phyloP scores from a whole-genome alignment of 495 filamentous ascomycete species.

The Rhizodiscina lignyota region DNA sequence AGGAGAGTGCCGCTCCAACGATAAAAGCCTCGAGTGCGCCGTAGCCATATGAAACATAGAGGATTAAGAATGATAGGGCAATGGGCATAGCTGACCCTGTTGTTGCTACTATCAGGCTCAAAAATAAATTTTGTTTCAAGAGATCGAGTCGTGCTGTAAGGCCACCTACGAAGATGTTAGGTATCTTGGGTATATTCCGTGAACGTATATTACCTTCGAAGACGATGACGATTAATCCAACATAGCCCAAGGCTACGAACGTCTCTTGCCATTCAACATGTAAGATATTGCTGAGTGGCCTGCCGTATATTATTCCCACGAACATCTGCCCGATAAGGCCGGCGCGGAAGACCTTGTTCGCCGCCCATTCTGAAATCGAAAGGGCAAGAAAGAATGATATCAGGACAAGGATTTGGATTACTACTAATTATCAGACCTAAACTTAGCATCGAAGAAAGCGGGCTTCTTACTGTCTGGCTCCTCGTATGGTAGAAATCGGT shows the following conservation, averaged over 20 bases:
- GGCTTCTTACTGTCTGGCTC: no score
- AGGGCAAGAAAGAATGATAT: neutral
- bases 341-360: slow-evolving; percentile 4
- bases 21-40: slow-evolving; percentile 4
- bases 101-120: slow-evolving; percentile 3
- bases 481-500: no score
- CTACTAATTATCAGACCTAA: no score
- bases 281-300: slow-evolving; percentile 5
- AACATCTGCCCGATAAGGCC: slow-evolving; percentile 7
- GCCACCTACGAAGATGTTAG: no score
- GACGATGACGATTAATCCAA: slow-evolving; percentile 8
- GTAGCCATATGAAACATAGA: slow-evolving; percentile 4
- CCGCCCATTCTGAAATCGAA: neutral
- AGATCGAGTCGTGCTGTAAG: slow-evolving; percentile 5
- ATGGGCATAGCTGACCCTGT: slow-evolving; percentile 5
- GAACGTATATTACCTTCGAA: slow-evolving; percentile 1
- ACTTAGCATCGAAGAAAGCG: no score
- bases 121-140: slow-evolving; percentile 1
- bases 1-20: neutral
- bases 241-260: slow-evolving; percentile 5
- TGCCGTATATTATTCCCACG: slow-evolving; percentile 8
- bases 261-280: slow-evolving; percentile 5
- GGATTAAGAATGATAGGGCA: slow-evolving; percentile 2
- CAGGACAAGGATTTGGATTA: neutral
- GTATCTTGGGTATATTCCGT: no score